Evolutionary conservation across 2,329 filamentous ascomycete genomes (phyloP).

Genomic region (Fusarium veterinarium): DNA sequence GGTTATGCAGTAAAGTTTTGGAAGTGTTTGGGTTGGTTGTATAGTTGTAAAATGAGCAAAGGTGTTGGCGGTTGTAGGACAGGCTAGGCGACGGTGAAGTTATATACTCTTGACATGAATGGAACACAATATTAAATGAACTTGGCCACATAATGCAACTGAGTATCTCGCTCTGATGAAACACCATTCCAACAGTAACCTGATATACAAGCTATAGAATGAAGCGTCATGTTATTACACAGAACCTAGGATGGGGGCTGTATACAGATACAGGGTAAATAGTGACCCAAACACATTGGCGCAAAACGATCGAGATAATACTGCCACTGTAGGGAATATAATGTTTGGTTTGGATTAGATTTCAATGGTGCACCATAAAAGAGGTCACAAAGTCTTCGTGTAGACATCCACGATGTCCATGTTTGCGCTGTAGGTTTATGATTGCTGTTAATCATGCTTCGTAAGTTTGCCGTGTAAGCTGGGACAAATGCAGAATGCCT

Average conservation of each 20-base stretch:
- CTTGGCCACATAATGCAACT: not conserved
- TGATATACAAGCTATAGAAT: not conserved
- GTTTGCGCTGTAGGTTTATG: not conserved
- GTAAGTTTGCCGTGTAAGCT: rapidly evolving
- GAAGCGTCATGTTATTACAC: not conserved
- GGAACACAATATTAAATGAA: not conserved
- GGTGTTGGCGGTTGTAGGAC: not conserved
- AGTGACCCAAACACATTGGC: rapidly evolving
- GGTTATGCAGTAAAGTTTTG: constrained; percentile 32
- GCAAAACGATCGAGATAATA: too few relatives aligned
- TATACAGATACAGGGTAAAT: constrained; percentile 1
- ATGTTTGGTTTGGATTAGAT: not conserved
- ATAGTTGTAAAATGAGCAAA: not conserved
- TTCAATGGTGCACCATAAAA: rapidly evolving
- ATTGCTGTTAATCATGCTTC: too few relatives aligned
- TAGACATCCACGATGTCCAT: rapidly evolving
- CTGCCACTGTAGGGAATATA: not conserved
- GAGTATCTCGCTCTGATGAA: rapidly evolving
- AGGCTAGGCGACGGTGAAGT: not conserved
- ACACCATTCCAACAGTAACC: rapidly evolving
- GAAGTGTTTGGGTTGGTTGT: not conserved
- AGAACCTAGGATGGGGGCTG: too few relatives aligned
- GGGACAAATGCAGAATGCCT: rapidly evolving
- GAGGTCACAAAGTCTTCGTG: rapidly evolving
- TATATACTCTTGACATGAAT: not conserved